Percentiles rank a stretch among this genome's conserved stretches.
These are phyloP conservation scores for Amaranthus hypochondriacus DNA, from an alignment of 148 eudicot genomes.

Conservation along the genomic window DNA sequence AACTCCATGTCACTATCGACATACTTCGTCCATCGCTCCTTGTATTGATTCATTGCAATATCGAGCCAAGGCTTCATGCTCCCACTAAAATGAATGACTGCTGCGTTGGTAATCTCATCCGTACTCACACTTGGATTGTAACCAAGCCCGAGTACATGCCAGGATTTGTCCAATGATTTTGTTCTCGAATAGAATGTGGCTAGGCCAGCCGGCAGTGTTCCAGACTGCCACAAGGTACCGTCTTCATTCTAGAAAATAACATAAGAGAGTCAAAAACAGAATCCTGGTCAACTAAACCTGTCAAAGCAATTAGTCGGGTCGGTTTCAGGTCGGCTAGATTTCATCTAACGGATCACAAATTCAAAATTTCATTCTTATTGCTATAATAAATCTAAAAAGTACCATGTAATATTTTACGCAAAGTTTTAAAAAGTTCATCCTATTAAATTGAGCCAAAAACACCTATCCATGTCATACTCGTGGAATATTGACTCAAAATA, in stretches of 20 bases:
- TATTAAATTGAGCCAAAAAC: too few species aligned
- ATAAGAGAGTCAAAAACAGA: neutral
- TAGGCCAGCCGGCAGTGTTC: slow-evolving; percentile 71
- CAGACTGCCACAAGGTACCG: slow-evolving; percentile 54
- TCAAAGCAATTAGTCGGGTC: too few species aligned
- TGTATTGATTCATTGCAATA: slow-evolving; percentile 68
- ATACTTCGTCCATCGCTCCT: slow-evolving; percentile 72
- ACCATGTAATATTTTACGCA: too few species aligned
- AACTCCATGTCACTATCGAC: slow-evolving; percentile 71
- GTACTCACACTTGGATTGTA: slow-evolving; percentile 76
- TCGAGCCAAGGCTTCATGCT: slow-evolving; percentile 89
- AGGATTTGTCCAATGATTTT: slow-evolving; percentile 72
- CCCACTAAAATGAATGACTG: slow-evolving; percentile 78
- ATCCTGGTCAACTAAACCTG: too few species aligned
- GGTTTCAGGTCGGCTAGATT: too few species aligned
- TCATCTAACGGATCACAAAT: too few species aligned
- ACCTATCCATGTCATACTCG: too few species aligned
- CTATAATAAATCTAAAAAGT: too few species aligned
- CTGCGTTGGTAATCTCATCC: slow-evolving; percentile 76
- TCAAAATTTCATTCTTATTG: too few species aligned
- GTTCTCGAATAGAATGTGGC: slow-evolving; percentile 64
- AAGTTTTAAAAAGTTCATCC: too few species aligned
- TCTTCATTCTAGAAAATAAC: slow-evolving; percentile 52
- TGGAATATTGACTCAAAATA: too few species aligned
- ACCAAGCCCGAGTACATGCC: slow-evolving; percentile 84